Base-by-base conservation (phyloP, 1,284 basidiomycete species). In the Xerocomus nothofagi region DNA sequence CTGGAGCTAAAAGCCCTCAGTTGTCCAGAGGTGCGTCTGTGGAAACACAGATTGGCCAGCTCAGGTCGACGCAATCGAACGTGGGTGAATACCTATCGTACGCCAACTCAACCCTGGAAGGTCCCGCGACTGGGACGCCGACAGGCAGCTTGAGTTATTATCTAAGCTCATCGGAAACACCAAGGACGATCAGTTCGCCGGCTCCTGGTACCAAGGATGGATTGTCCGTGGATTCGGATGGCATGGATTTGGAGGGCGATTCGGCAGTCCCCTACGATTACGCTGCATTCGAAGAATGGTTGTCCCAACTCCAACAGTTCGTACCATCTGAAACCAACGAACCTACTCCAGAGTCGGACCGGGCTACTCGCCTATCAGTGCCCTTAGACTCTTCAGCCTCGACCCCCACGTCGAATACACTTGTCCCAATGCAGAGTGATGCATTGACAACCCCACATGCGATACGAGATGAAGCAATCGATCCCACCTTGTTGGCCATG, bases 241-340 rank as follows among this genome's bases (percentile, higher is more conserved):
- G 37, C 29, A n/a, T 10, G 6, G 27, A 29, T 15, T 56, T 51
- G 29, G 49, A 40, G 21, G 39, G 32, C 31, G 18, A 38, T 32
- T 49, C 37, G 15, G 48, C 14, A 24, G 27, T 12, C 20, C 20
- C 63, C 11, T 48, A 24, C 41, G 76, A 79, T 55, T 67, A 71
- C 44, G 55, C 66, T n/a, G 57, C 73, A 14, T 71, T 79, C 43
- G 74, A 80, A 52, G 74, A 70, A 38, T 81, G 79, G 80, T 69
- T 81, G 62, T 71, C 71, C 39, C 72, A 79, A 37, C 66, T 78
- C 10, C 69, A 76, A 42, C 67, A 69, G 2, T 73, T 77, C 44
- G 65, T 74, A 60, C 52, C 57, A 51, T 18, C 47, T 20, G 53
- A 58, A 20, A 24, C 43, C 15, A 43, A 40, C 11, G 20, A 26